Evolutionary conservation across 495 filamentous ascomycete genomes (phyloP).

Genomic region (Penicillium daleae): DNA sequence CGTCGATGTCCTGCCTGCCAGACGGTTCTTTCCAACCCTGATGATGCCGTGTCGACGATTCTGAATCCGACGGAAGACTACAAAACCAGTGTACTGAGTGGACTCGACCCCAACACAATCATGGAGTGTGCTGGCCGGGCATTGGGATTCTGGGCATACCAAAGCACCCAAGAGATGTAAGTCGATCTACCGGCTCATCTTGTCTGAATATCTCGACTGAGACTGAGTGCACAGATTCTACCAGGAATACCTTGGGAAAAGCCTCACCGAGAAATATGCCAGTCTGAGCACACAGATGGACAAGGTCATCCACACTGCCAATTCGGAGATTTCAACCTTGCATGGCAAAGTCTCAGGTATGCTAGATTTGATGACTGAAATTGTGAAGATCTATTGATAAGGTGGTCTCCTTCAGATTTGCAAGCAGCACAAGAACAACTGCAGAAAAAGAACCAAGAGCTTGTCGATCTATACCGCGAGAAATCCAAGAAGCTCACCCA

Average conservation of each 20-base stretch:
- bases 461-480: conserved; percentile 68
- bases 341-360: conserved; percentile 62
- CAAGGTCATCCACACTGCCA: conserved; percentile 80
- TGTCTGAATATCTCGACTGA: conserved; percentile 16
- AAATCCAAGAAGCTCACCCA: conserved; percentile 77
- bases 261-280: conserved; percentile 74
- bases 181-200: background rate
- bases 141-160: conserved; percentile 88
- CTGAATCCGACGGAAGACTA: conserved; percentile 91
- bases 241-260: conserved; percentile 75
- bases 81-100: conserved; percentile 87
- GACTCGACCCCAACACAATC: conserved; percentile 78
- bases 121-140: conserved; percentile 90
- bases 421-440: conserved; percentile 67
- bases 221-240: conserved; percentile 62
- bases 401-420: conserved; percentile 55
- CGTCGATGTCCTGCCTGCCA: conserved; percentile 84
- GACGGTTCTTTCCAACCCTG: conserved; percentile 66
- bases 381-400: background rate
- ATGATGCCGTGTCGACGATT: conserved; percentile 75
- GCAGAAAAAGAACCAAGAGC: conserved; percentile 74
- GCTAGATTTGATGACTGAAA: conserved; percentile 8
- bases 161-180: conserved; percentile 89
- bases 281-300: conserved; percentile 73
- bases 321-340: conserved; percentile 72